phyloP scores from a whole-genome alignment of 208 protist species.

The Leishmania major region DNA sequence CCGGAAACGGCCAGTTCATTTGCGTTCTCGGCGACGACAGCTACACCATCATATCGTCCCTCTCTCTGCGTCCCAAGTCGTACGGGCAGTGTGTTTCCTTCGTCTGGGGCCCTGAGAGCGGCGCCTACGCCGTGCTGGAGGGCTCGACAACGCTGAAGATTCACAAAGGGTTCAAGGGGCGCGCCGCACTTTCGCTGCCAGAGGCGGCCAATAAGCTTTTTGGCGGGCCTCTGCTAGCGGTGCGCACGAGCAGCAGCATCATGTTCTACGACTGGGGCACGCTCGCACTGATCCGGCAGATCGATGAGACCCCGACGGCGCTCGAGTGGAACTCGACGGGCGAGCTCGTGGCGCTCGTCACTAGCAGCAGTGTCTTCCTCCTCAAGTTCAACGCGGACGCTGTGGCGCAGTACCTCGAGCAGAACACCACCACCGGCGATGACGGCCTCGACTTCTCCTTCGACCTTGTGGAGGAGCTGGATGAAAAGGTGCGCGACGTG shows the following conservation, averaged over 20 bases:
- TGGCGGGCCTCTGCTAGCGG: slow-evolving; percentile 89
- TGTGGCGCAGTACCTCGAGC: slow-evolving; percentile 79
- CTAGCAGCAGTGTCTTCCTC: slow-evolving; percentile 92
- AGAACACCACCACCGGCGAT: slow-evolving; percentile 54
- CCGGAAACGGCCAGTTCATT: slow-evolving; percentile 95
- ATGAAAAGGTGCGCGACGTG: slow-evolving; percentile 92
- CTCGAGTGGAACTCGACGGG: slow-evolving; percentile 94
- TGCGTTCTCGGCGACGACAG: slow-evolving; percentile 96
- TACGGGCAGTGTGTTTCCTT: slow-evolving; percentile 97
- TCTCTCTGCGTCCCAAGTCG: slow-evolving; percentile 95
- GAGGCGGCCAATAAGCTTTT: slow-evolving; percentile 78
- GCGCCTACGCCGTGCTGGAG: slow-evolving; percentile 95
- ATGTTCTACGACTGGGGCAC: slow-evolving; percentile 98
- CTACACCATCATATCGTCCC: slow-evolving; percentile 98
- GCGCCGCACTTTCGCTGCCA: slow-evolving; percentile 72
- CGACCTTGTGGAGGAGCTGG: slow-evolving; percentile 93
- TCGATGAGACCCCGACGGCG: slow-evolving; percentile 93
- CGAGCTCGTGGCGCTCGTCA: slow-evolving; percentile 89
- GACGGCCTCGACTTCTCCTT: slow-evolving; percentile 97
- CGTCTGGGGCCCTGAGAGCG: slow-evolving; percentile 92
- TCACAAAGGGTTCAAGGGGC: slow-evolving; percentile 96
- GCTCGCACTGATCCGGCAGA: slow-evolving; percentile 91
- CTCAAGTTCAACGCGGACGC: slow-evolving; percentile 94
- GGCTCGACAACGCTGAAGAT: slow-evolving; percentile 89
- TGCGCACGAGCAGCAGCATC: slow-evolving; percentile 76